Conservation (phyloP, 805 yeast species). For the Dipodascopsis tothii region DNA sequence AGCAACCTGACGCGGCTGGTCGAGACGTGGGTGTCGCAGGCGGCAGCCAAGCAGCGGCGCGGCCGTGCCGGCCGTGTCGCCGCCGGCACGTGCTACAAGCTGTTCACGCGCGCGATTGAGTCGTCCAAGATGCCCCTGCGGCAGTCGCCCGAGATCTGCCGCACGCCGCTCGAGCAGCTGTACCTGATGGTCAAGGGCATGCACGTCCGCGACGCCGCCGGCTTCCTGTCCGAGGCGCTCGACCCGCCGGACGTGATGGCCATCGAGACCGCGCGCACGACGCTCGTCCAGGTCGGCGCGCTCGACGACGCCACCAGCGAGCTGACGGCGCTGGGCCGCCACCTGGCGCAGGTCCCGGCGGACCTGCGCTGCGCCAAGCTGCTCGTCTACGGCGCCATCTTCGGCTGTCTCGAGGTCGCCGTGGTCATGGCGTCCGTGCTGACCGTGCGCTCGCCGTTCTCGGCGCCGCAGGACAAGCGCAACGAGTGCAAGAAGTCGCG, state of each 20-base stretch:
- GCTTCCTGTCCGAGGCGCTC: slow-evolving; percentile 64
- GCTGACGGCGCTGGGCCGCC: slow-evolving; percentile 71
- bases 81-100: slow-evolving; percentile 70
- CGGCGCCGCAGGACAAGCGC: slow-evolving; percentile 53
- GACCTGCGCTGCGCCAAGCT: slow-evolving; percentile 82
- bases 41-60: slow-evolving; percentile 82
- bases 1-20: slow-evolving; percentile 62
- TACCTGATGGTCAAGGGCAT: slow-evolving; percentile 80
- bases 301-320: slow-evolving; percentile 39
- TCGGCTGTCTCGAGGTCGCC: slow-evolving; percentile 71
- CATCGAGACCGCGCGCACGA: slow-evolving; percentile 44
- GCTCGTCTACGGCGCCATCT: slow-evolving; percentile 68
- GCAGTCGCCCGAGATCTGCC: slow-evolving; percentile 82
- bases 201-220: slow-evolving; percentile 68
- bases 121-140: slow-evolving; percentile 51
- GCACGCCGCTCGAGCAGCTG: slow-evolving; percentile 76
- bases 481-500: slow-evolving; percentile 47
- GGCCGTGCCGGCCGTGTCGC: slow-evolving; percentile 98
- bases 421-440: slow-evolving; percentile 74
- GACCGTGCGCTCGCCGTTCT: slow-evolving; percentile 68
- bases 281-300: slow-evolving; percentile 67
- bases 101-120: slow-evolving; percentile 61
- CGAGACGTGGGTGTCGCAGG: slow-evolving; percentile 82
- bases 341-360: slow-evolving; percentile 70
- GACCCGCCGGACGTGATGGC: slow-evolving; percentile 66